Conservation (phyloP, 2,329 filamentous ascomycete species). For the Aureobasidium mangrovei region DNA sequence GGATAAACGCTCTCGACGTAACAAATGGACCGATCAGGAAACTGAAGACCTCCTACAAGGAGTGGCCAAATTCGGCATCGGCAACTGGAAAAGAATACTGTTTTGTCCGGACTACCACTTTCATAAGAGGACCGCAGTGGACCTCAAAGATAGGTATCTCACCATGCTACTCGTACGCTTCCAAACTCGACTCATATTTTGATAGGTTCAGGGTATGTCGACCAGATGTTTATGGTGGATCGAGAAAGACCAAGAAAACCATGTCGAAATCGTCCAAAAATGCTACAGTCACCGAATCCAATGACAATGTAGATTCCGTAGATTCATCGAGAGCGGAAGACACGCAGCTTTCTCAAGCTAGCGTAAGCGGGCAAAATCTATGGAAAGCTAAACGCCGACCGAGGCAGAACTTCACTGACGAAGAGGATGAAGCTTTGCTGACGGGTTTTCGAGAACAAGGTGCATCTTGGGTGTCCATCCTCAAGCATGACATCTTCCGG, state of each 20-base stretch:
- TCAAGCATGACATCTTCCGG: conserved; percentile 44
- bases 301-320: not conserved
- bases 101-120: conserved; percentile 49
- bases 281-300: not conserved
- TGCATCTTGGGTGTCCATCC: conserved; percentile 52
- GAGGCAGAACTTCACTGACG: conserved; percentile 46
- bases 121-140: conserved; percentile 49
- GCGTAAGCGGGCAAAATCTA: not conserved
- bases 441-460: conserved; percentile 51
- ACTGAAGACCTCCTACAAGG: conserved; percentile 50
- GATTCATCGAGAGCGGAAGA: not conserved
- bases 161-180: conserved; percentile 18
- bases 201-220: conserved; percentile 44
- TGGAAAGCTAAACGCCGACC: conserved; percentile 37
- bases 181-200: conserved; percentile 22
- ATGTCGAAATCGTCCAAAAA: not conserved
- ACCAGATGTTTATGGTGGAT: conserved; percentile 38
- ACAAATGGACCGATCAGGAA: conserved; percentile 55
- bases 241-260: conserved; percentile 6
- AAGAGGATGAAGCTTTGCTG: conserved; percentile 51
- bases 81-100: conserved; percentile 56
- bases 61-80: conserved; percentile 52
- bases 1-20: conserved; percentile 22
- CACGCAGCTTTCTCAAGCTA: not conserved
- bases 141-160: conserved; percentile 50